Conservation (phyloP, 257 asterid species). For the Solanum tacnaense region DNA sequence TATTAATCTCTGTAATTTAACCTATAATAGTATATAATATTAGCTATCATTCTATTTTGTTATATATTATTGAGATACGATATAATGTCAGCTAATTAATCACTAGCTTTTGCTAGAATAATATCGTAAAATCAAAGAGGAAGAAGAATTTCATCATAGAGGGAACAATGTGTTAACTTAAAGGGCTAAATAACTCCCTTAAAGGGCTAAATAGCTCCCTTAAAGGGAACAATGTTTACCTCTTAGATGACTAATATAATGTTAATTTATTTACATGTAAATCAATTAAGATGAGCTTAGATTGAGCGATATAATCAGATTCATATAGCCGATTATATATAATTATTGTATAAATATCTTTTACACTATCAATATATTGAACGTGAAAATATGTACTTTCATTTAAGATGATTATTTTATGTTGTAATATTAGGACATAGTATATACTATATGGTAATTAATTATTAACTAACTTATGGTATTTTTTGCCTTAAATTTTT, state of each 20-base stretch:
- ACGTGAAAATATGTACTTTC: not conserved
- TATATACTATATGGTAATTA: not conserved
- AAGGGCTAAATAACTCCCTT: not conserved
- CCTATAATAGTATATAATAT: too few species aligned
- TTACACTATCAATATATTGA: not conserved
- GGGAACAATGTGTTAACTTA: not conserved
- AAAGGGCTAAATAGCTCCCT: not conserved
- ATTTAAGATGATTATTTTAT: not conserved
- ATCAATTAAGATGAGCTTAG: accelerated
- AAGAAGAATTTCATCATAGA: not conserved
- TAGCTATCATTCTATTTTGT: not conserved
- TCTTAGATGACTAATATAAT: not conserved
- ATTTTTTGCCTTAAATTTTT: not conserved
- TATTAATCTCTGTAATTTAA: not conserved
- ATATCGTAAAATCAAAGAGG: not conserved
- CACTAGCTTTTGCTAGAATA: not conserved
- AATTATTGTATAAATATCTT: not conserved
- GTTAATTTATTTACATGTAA: not conserved
- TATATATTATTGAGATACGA: not conserved
- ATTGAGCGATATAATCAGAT: not conserved
- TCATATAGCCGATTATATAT: not conserved
- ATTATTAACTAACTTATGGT: not conserved
- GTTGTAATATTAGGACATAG: not conserved
- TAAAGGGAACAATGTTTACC: too few species aligned
- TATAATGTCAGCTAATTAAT: not conserved